Evolutionary conservation across 805 yeast genomes (phyloP).

Genomic region (Komagataella populi): DNA sequence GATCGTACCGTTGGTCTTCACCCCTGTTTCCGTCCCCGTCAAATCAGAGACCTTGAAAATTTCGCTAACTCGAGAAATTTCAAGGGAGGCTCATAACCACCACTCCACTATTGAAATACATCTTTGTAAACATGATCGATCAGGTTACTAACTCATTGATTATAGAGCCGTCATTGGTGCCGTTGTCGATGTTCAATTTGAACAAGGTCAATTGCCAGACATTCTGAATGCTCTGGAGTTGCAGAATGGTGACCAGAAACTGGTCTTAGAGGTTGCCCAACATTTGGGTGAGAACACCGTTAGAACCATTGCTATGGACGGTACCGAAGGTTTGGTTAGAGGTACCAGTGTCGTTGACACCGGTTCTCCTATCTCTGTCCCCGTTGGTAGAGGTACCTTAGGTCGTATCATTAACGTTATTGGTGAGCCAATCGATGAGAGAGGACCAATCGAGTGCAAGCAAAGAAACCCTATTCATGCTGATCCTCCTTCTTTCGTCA

Average conservation of each 20-base stretch:
- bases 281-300: conserved; percentile 99
- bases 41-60: conserved; percentile 5
- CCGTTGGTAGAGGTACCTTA: conserved; percentile 97
- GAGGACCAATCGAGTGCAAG: conserved; percentile 94
- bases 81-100: conserved; percentile 11
- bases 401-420: conserved; percentile 97
- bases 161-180: conserved; percentile 95
- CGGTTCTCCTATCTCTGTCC: conserved; percentile 97
- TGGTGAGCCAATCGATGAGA: conserved; percentile 99
- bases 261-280: conserved; percentile 97
- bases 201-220: conserved; percentile 93
- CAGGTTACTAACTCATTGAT: conserved; percentile 9
- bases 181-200: conserved; percentile 98
- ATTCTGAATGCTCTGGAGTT: conserved; percentile 93
- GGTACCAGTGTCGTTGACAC: conserved; percentile 88
- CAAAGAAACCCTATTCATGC: conserved; percentile 97
- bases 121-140: background rate
- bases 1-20: background rate
- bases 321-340: conserved; percentile 99
- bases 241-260: conserved; percentile 52
- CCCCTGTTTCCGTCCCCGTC: conserved; percentile 1
- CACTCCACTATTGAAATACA: background rate
- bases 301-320: conserved; percentile 99
- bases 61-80: conserved; percentile 1
- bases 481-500: conserved; percentile 92